Evolutionary conservation across 257 asterid species (phyloP), one percentile per base, ranked within the genome.

Genomic region (Solanum peruvianum): DNA sequence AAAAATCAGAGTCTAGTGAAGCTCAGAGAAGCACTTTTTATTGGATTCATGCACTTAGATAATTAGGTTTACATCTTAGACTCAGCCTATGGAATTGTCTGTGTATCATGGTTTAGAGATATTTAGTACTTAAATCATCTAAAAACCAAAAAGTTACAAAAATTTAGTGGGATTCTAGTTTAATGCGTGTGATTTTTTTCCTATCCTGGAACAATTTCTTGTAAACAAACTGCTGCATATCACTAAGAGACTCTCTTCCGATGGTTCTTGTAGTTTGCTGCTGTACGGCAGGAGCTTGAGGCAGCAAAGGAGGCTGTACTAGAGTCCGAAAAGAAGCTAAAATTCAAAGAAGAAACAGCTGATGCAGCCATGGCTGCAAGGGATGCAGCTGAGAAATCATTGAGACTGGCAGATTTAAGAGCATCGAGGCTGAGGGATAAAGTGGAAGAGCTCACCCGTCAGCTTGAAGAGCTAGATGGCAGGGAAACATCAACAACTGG

Each of bases 291-390:
- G 87, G 99, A 95, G 41, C 97, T 97, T 18, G 98, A 94, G 90
- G 99, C 95, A 90, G 97, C 98, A 14, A 92, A 94, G 87, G 94
- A 92, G 88, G 94, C 96, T 44, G 95, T 92, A 70, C 89, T 86
- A 10, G 97, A 97, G 90, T 91, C 94, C 2, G 98, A 93, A 90
- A 97, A 93, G 87, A 97, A 95, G 91, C 97, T 97, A 67, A 94
- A 95, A 90, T 95, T 91, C 95, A 97, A 96, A 91, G 98, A 96
- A 91, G 96, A 94, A 93, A 97, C 97, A 5, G 99, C 99, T 47
- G 95, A 93, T 69, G 99, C 99, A 62, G 99, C 99, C 82, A 96
- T 96, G 95, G 97, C 94, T 66, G 99, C 99, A 39, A 93, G 99
- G 89, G 98, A 96, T 71, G 99, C 99, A 75, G 99, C 99, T 86